A percentile compares a stretch with the other conserved stretches of the same genome.
Evolutionary conservation across 2,329 filamentous ascomycete species (phyloP).

Genomic region (Nothophaeocryptopus gaeumannii): DNA sequence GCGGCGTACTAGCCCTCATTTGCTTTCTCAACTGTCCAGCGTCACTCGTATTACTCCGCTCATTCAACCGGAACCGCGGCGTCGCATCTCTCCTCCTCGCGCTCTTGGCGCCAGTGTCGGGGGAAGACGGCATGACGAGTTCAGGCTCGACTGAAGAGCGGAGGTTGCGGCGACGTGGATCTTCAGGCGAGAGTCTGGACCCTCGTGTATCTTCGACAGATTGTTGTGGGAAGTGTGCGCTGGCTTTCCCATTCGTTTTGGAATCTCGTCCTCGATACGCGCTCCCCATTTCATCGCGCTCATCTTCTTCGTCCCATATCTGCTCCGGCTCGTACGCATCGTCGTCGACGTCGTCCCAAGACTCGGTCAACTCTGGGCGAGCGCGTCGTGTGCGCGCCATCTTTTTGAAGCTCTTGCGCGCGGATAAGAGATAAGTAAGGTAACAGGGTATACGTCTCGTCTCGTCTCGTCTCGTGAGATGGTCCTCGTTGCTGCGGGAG

Average conservation of each 20-base stretch:
- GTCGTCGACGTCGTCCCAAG: constrained; percentile 35
- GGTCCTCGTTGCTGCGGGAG: too few species aligned
- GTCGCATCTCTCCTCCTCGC: constrained; percentile 21
- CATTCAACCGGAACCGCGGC: constrained; percentile 31
- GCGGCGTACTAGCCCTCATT: constrained; percentile 25
- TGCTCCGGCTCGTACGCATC: constrained; percentile 20
- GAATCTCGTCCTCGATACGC: constrained; percentile 17
- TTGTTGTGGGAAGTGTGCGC: not conserved
- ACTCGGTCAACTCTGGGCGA: constrained; percentile 30
- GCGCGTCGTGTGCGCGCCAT: constrained; percentile 25
- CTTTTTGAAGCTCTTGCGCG: not conserved
- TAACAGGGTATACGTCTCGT: too few species aligned
- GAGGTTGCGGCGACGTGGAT: constrained; percentile 21
- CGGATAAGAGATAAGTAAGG: too few species aligned
- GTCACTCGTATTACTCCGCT: constrained; percentile 32
- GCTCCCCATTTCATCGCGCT: constrained; percentile 28
- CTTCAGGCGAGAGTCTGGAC: not conserved
- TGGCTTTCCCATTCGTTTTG: not conserved
- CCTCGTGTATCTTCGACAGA: constrained; percentile 4
- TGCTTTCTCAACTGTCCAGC: constrained; percentile 26
- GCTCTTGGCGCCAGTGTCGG: constrained; percentile 22
- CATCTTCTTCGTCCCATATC: constrained; percentile 30
- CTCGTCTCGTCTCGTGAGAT: too few species aligned
- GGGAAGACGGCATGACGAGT: constrained; percentile 45
- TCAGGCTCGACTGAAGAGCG: constrained; percentile 36